phyloP scores from a whole-genome alignment of 2,329 filamentous ascomycete genomes.

The Aspergillus sp. region DNA sequence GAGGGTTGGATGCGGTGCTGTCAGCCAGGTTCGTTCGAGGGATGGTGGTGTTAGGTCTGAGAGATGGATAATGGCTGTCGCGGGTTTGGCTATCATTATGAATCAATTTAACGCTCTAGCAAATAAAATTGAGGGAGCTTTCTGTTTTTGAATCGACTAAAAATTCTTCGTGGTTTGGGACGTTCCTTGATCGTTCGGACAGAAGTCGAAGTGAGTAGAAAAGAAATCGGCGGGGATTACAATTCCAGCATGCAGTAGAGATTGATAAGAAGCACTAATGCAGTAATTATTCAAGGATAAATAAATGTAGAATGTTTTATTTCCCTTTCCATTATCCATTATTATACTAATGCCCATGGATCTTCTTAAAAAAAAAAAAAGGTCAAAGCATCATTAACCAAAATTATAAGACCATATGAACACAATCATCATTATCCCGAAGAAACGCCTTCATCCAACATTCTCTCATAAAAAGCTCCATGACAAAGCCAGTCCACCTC shows the following conservation, averaged over 20 bases:
- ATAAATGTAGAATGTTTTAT: not conserved
- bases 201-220: not conserved
- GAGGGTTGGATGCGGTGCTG: conserved; percentile 74
- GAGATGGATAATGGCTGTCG: conserved; percentile 33
- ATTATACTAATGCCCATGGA: not conserved
- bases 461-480: conserved; percentile 50
- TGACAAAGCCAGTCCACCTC: conserved; percentile 55
- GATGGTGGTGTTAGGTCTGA: conserved; percentile 49
- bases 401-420: conserved; percentile 4
- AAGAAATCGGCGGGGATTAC: not conserved
- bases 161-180: not conserved
- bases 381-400: not conserved
- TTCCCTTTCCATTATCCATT: not conserved
- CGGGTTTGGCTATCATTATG: not conserved
- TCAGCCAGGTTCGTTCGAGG: conserved; percentile 69
- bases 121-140: not conserved
- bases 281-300: not conserved
- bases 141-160: not conserved
- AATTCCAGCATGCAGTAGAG: not conserved
- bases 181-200: not conserved
- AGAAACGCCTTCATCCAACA: conserved; percentile 28
- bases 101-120: not conserved
- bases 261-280: no score
- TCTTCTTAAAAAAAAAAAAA: not conserved
- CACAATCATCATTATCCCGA: conserved; percentile 8